A percentile compares a stretch with the other conserved stretches of the same genome.
Conservation (phyloP, 331 rosid species). For the Spiraea crenata region DNA sequence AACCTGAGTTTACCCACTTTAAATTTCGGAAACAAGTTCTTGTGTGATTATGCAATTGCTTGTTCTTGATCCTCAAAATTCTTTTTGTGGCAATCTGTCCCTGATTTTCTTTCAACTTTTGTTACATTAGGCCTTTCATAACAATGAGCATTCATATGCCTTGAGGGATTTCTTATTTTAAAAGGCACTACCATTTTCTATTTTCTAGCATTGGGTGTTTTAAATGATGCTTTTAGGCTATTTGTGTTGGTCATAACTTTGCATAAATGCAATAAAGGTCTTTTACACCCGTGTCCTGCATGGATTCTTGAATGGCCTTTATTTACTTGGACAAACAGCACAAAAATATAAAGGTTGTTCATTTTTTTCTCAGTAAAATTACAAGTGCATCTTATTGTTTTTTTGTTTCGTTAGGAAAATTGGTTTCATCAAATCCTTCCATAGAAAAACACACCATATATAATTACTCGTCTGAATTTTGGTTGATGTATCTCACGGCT, state of each 20-base stretch:
- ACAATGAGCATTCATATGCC: neutral
- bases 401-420: no score
- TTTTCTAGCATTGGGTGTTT: neutral
- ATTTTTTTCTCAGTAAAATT: neutral
- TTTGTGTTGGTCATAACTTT: neutral
- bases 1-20: neutral
- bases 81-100: neutral
- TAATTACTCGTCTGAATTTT: neutral
- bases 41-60: neutral
- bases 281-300: neutral
- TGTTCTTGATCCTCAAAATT: neutral
- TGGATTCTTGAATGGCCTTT: neutral
- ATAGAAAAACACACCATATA: no score
- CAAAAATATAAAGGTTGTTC: neutral
- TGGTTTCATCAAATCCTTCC: neutral
- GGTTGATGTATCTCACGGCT: neutral
- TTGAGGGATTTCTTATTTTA: neutral
- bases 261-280: neutral
- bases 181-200: no score
- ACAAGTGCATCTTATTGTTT: neutral
- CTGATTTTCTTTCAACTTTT: neutral
- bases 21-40: neutral
- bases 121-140: no score
- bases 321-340: neutral
- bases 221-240: neutral